Percentiles rank a stretch among this genome's conserved stretches.
Evolutionary conservation across 352 stramenopile species (phyloP).

Genomic region (Phytophthora quininea): DNA sequence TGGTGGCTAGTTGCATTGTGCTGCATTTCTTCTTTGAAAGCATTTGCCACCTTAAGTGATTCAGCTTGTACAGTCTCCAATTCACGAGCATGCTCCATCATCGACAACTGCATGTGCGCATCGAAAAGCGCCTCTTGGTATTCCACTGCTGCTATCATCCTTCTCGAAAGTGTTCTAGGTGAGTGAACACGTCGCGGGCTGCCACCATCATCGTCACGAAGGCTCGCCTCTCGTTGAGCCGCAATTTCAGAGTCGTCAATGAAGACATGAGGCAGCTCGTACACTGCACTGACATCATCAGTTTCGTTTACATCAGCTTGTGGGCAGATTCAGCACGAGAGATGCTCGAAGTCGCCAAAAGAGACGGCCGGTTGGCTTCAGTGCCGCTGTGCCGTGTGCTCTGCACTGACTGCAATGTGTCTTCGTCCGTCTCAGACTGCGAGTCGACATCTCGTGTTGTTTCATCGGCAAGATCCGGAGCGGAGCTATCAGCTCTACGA

Average conservation of each 20-base stretch:
- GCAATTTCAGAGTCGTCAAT: constrained; percentile 35
- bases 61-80: constrained; percentile 61
- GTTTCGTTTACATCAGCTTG: too few relatives aligned
- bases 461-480: background rate
- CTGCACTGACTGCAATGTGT: constrained; percentile 5
- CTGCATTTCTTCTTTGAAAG: constrained; percentile 78
- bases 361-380: background rate
- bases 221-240: constrained; percentile 23
- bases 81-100: constrained; percentile 63
- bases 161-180: constrained; percentile 50
- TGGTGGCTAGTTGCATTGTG: constrained; percentile 48
- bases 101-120: constrained; percentile 59
- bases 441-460: constrained; percentile 4
- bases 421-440: constrained; percentile 5
- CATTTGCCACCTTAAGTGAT: constrained; percentile 53
- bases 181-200: constrained; percentile 41
- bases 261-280: constrained; percentile 26
- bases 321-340: too few relatives aligned
- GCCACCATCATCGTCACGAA: constrained; percentile 19
- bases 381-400: constrained; percentile 14
- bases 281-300: constrained; percentile 11
- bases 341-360: too few relatives aligned
- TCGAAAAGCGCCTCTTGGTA: constrained; percentile 73
- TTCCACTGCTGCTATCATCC: constrained; percentile 64
- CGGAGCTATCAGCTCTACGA: background rate